Evolutionary conservation across 371 early-diverging fungal genomes (phyloP), one percentile per base, ranked within the genome.

Genomic region (Rhizopus stolonifer): DNA sequence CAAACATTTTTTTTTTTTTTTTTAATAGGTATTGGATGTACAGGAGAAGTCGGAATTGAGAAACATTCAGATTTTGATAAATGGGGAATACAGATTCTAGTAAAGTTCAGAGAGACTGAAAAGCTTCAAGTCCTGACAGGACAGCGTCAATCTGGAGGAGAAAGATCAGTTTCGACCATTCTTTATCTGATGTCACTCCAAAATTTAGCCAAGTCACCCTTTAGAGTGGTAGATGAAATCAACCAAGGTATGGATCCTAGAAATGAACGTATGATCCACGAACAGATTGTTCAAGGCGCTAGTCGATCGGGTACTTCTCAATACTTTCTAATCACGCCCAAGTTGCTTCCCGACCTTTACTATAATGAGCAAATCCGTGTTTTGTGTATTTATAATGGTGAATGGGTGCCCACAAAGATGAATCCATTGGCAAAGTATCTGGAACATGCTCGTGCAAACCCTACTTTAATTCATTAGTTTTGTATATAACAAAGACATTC

Each of bases 171-270:
- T 14, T 88, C 98, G 3, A 99, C 99, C 3, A 98, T 99, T 56
- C 78, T 99, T 55, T 99, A 96, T 65, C 68, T 99, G 46, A 92
- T 99, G 84, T 83, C 99, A 4, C 81, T 99, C 43, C 99, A 99
- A 77, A 70, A 78, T 25, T 70, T 93, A 31, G 92, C 93, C 9
- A 79, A 80, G 11, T 80, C 95, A 8, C 99, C 99, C 6, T 99
- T 99, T 85, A 88, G 99, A 44, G 93, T 99, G 0, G 99, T 99
- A 8, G 99, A 99, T 77, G 99, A 99, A 74, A 99, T 99, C 58
- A 99, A 99, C 72, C 99, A 99, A 73, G 99, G 99, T 52, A 99
- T 99, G 99, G 99, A 99, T 72, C 91, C 93, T 53, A 77, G 88
- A 32, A 99, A 99, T 65, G 99, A 99, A 67, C 88, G 98, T 25